Conservation (phyloP, 75 land plant genomes). For the Gnetum montanum region DNA sequence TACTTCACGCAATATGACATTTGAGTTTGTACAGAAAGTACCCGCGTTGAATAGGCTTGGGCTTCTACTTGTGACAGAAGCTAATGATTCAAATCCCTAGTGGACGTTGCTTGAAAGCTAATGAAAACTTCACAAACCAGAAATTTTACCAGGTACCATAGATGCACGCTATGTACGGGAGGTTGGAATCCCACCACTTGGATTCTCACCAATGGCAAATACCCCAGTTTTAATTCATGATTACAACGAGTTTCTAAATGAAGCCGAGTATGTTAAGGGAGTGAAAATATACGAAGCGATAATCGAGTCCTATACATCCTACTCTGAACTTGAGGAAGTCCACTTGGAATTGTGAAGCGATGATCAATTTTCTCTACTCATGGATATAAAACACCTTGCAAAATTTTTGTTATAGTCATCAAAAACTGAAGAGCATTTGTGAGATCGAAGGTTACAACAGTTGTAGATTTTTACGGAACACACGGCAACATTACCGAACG, state of each 20-base stretch:
- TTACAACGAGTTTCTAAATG: conserved; percentile 86
- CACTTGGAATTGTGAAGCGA: too few relatives aligned
- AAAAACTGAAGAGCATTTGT: too few relatives aligned
- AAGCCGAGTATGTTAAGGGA: too few relatives aligned
- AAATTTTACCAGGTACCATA: conserved; percentile 76
- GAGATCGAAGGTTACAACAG: too few relatives aligned
- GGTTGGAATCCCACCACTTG: conserved; percentile 67
- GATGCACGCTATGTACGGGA: conserved; percentile 76
- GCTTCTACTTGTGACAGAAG: conserved; percentile 42
- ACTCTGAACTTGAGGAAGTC: too few relatives aligned
- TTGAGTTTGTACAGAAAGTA: conserved; percentile 46
- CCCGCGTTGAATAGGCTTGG: conserved; percentile 48
- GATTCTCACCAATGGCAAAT: conserved; percentile 89
- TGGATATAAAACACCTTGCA: too few relatives aligned
- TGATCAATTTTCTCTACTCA: too few relatives aligned
- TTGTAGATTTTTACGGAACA: too few relatives aligned
- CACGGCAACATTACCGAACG: too few relatives aligned
- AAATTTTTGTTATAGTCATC: too few relatives aligned
- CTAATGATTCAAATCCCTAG: conserved; percentile 80
- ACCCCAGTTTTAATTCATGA: conserved; percentile 87
- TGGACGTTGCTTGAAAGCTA: conserved; percentile 65
- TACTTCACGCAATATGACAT: conserved; percentile 51
- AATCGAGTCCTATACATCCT: too few relatives aligned
- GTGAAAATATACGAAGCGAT: too few relatives aligned
- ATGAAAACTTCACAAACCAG: conserved; percentile 74